These are phyloP conservation scores for Ceratocystis cubensis DNA, from an alignment of 2,329 filamentous ascomycete genomes.

Conservation along the genomic window DNA sequence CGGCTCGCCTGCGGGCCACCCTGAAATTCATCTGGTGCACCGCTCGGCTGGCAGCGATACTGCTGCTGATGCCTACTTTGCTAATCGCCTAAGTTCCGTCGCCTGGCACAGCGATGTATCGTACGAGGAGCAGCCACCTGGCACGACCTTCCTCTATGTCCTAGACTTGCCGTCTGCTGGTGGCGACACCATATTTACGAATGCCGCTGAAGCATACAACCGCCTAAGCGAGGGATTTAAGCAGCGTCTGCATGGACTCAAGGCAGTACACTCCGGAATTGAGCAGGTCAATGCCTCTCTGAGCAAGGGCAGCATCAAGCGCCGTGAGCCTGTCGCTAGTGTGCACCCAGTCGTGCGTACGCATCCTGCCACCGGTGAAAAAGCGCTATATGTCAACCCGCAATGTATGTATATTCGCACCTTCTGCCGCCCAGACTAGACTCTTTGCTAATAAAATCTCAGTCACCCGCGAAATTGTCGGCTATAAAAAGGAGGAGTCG, in stretches of 20 bases:
- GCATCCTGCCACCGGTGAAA: constrained; percentile 72
- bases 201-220: constrained; percentile 69
- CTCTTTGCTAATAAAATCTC: constrained; percentile 30
- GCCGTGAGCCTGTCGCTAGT: constrained; percentile 61
- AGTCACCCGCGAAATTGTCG: constrained; percentile 65
- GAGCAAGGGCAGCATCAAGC: constrained; percentile 55
- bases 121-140: constrained; percentile 78
- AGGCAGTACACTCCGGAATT: constrained; percentile 66
- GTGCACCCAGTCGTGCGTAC: constrained; percentile 70
- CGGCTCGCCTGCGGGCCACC: constrained; percentile 59
- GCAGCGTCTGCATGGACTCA: constrained; percentile 66
- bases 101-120: constrained; percentile 85
- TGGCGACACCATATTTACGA: constrained; percentile 73
- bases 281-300: constrained; percentile 65
- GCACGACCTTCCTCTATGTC: constrained; percentile 79
- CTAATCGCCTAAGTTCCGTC: constrained; percentile 55
- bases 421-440: not conserved
- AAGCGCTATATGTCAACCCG: constrained; percentile 69
- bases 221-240: constrained; percentile 68
- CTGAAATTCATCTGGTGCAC: constrained; percentile 68
- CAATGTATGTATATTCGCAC: constrained; percentile 49
- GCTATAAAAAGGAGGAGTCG: constrained; percentile 76
- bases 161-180: constrained; percentile 70
- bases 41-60: constrained; percentile 42
- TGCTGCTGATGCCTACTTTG: constrained; percentile 47